Percentiles rank a stretch among this genome's conserved stretches.
Evolutionary conservation across 2,329 filamentous ascomycete genomes (phyloP).

Genomic region (Fusarium continuum): DNA sequence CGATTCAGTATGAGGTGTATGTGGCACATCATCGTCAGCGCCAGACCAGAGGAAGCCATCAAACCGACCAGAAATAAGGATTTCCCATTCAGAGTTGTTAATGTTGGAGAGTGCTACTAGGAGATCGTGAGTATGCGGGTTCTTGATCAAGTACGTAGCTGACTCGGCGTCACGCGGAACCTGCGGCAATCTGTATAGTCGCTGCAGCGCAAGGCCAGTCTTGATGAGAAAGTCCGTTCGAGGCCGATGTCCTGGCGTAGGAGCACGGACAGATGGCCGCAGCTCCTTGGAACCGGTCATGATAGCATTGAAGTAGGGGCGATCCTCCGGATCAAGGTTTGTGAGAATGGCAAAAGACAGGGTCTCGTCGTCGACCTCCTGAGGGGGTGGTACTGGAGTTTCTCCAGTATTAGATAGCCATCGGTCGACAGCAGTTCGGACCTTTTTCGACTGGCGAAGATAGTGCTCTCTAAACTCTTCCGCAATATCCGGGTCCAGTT

Average conservation of each 20-base stretch:
- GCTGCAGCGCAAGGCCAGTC: slow-evolving; percentile 80
- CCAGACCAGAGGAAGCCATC: slow-evolving; percentile 96
- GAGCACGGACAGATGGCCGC: slow-evolving; percentile 67
- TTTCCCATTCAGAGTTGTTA: slow-evolving; percentile 94
- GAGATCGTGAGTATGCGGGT: slow-evolving; percentile 83
- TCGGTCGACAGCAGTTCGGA: slow-evolving; percentile 86
- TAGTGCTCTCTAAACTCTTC: slow-evolving; percentile 95
- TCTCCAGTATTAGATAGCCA: slow-evolving; percentile 88
- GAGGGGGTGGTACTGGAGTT: slow-evolving; percentile 76
- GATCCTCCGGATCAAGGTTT: slow-evolving; percentile 78
- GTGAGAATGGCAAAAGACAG: slow-evolving; percentile 93
- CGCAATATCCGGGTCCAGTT: slow-evolving; percentile 92
- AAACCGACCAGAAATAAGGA: slow-evolving; percentile 90
- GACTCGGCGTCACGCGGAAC: slow-evolving; percentile 86
- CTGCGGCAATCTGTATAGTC: slow-evolving; percentile 79
- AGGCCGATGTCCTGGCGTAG: slow-evolving; percentile 72
- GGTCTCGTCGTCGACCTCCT: slow-evolving; percentile 94
- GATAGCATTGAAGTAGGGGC: slow-evolving; percentile 84
- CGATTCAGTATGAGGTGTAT: slow-evolving; percentile 56
- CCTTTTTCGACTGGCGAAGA: slow-evolving; percentile 90
- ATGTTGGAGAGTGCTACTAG: slow-evolving; percentile 89
- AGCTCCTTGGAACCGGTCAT: slow-evolving; percentile 69
- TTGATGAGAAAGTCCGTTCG: slow-evolving; percentile 79
- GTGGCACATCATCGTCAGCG: slow-evolving; percentile 69
- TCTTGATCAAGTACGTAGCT: slow-evolving; percentile 85